Conservation (phyloP, 2,329 filamentous ascomycete genomes). For the Penicillium sp. region DNA sequence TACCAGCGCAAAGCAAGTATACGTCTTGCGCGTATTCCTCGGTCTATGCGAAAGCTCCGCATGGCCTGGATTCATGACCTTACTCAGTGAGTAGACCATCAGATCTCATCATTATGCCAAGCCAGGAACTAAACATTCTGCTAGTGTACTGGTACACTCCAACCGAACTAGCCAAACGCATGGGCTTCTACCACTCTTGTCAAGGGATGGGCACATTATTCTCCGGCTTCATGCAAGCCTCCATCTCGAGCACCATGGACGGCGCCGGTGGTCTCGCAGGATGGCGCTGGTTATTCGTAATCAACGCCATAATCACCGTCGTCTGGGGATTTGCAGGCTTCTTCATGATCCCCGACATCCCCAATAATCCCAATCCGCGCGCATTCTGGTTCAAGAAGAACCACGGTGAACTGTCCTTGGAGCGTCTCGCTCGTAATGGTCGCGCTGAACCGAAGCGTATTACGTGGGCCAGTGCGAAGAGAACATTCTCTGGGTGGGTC, state of each 20-base stretch:
- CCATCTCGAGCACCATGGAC: constrained; percentile 32
- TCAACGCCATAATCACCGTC: constrained; percentile 40
- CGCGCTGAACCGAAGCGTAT: constrained; percentile 49
- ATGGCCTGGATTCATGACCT: constrained; percentile 32
- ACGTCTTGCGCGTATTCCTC: constrained; percentile 29
- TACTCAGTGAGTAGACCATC: constrained; percentile 22
- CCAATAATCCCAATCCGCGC: constrained; percentile 31
- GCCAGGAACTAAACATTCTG: neutral
- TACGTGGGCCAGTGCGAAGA: constrained; percentile 44
- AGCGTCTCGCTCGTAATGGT: constrained; percentile 44
- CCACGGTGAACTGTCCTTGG: constrained; percentile 45
- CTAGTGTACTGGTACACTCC: constrained; percentile 40
- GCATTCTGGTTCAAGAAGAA: constrained; percentile 45
- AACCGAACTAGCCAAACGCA: constrained; percentile 34
- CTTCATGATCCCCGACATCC: constrained; percentile 40
- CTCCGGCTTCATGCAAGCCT: constrained; percentile 31
- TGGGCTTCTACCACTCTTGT: constrained; percentile 33
- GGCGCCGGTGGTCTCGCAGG: constrained; percentile 31
- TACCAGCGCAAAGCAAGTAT: constrained; percentile 31
- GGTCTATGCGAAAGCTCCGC: constrained; percentile 31
- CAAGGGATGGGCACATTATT: constrained; percentile 33
- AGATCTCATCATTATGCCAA: neutral
- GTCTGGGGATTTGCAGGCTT: constrained; percentile 36
- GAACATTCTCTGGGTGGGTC: constrained; percentile 47
- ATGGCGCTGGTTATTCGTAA: constrained; percentile 40